Evolutionary conservation across 2,329 filamentous ascomycete genomes (phyloP), one percentile per base, ranked within the genome.

Genomic region (Colletotrichum tropicicola): DNA sequence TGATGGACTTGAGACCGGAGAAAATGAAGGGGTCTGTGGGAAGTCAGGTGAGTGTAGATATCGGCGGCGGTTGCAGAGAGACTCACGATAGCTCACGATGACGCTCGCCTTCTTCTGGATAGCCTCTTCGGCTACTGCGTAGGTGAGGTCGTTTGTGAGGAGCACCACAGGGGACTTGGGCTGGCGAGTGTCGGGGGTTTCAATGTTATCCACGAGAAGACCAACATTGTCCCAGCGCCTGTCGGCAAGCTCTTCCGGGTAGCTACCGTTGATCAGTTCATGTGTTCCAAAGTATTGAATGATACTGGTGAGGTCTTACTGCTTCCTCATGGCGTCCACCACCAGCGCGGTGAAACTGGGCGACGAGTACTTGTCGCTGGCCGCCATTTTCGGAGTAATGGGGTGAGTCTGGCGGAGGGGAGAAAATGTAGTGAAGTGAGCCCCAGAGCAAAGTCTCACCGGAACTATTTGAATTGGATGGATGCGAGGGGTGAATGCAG

Each of bases 191-290:
- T 78, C 73, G 15, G 72, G 53, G 30, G 71, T 49, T 57, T 74
- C 68, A n/a, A 80, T 75, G 70, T 83, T 82, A 66, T 79, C 79
- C 57, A 85, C 72, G 52, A 97, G 85, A 55, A 98, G 86, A 52
- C 96, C 96, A n/a, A 97, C 97, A 74, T 99, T 99, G 77, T 99
- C 96, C 86, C 94, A 99, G 69, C 91, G 89, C 71, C 90, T 91
- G 75, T 98, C 96, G 9, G 96, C 96, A 43, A 98, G 84, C 65
- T 89, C 89, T 74, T 97, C 93, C 0, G 96, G 96, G 75, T 97
- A 99, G 65, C 94, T 96, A 52, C 7, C 6, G 30, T 21, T 53
- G 17, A 35, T 69, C n/a, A 58, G 48, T 25, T 6, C n/a, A 27
- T 28, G 35, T 39, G 9, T 3, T 37, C n/a, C 25, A 27, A 13